Percentiles rank a stretch among this genome's conserved stretches.
Conservation (phyloP, 768 basidiomycete genomes). For the Lentinula sp. region DNA sequence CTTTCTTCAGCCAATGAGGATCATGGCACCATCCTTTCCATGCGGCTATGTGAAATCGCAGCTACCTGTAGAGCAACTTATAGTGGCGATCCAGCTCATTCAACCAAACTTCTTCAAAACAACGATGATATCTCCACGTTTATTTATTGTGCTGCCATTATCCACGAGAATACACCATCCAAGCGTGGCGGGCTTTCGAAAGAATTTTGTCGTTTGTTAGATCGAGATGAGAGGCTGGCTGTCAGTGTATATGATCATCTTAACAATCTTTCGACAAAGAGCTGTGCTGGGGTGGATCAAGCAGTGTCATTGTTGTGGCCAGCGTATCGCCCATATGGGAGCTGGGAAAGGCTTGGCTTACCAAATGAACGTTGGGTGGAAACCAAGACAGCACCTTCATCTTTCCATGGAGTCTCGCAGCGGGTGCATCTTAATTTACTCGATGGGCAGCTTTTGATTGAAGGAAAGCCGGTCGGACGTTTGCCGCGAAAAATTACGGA, state of each 20-base stretch:
- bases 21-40: not conserved
- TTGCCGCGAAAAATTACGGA: constrained; percentile 26
- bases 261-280: not conserved
- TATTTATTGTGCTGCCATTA: constrained; percentile 23
- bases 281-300: not conserved
- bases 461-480: constrained; percentile 32
- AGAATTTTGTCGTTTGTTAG: not conserved
- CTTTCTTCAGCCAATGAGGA: constrained; percentile 3
- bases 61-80: constrained; percentile 33
- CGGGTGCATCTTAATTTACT: constrained; percentile 34
- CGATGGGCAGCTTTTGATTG: constrained; percentile 32
- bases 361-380: constrained; percentile 23
- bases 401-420: constrained; percentile 12
- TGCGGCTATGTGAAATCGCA: constrained; percentile 28
- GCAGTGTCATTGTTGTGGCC: constrained; percentile 11
- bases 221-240: constrained; percentile 23
- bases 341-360: constrained; percentile 15
- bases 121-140: constrained; percentile 20
- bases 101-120: not conserved
- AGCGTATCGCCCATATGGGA: constrained; percentile 8
- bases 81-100: constrained; percentile 21
- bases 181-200: not conserved
- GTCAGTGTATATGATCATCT: constrained; percentile 13
- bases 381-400: constrained; percentile 14
- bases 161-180: constrained; percentile 20